Base-by-base conservation (phyloP, 371 early-diverging fungal species). In the Mucor mucedo region DNA sequence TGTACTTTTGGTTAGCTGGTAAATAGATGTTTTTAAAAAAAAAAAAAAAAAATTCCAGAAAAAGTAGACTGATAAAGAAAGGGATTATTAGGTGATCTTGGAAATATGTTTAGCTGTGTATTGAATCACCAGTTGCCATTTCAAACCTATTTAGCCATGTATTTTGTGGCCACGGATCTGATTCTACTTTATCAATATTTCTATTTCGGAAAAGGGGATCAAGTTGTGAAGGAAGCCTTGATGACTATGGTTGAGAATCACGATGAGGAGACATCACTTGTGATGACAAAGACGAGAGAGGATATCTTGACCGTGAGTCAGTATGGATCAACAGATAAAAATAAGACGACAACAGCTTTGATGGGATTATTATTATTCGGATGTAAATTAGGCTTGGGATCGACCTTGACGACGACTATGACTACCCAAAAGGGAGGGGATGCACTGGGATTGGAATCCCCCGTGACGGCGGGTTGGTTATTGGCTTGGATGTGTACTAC, bases 61-160 rank as follows among this genome's bases (percentile, higher is more conserved):
- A 35, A 54, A 39, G 11, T 49, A 27, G 21, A 21, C 21, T 21
- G 21, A 21, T 21, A 21, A 1, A 21, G 21, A 42, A 9, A 29
- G 38, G 49, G 39, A n/a, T 54, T 11, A 49, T 3, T 60, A 79
- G 93, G 92, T 47, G 93, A 91, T 63, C 16, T 85, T 41, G 78
- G 84, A 45, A 91, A 89, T 66, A 76, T 91, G 9, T 63, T 86
- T 21, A 92, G 92, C 16, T 87, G 90, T 45, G 65, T 90, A n/a
- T 69, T 91, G 58, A 91, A 91, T 21, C 61, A 83, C 28, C 74
- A 74, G 53, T 41, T 74, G 6, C 57, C 63, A 0, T 74, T 70
- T 48, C 74, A 74, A 47, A 70, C 50, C 0, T 63, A 68, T 41
- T 52, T 70, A 11, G 53, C 63, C 7, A 28, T 32, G 9, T 68